Base-by-base conservation (phyloP, 176 grass and related monocot genomes). In the Oryza glaberrima region DNA sequence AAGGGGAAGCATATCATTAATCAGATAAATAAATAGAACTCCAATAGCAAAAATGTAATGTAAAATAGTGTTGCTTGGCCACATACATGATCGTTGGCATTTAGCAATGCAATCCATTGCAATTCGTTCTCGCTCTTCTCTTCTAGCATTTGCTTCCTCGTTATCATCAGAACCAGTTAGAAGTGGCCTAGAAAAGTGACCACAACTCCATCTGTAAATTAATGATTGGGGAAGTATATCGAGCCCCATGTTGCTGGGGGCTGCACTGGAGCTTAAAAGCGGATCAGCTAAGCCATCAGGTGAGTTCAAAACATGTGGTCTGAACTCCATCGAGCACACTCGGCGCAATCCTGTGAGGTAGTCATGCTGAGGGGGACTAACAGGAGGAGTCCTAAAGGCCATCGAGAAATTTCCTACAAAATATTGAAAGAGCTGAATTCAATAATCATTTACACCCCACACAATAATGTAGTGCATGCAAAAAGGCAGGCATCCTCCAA, bases 141-240 rank as follows among this genome's bases (percentile, higher is more conserved):
- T 90, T 92, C 93, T 91, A 85, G 90, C 80, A 87, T 61, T 67
- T 77, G 79, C 65, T 76, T 92, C 96, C 77, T 92, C 96, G n/a
- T 92, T 99, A 67, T 96, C 96, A 70, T 99, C 93, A 89, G 83
- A 79, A 49, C 79, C 69, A 23, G 75, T 90, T 82, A 94, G 85
- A 88, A 99, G 93, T n/a, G 96, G 96, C 83, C 88, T 94, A 49
- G 96, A 92, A 76, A 99, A 99, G 88, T 99, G 96, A 69, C 96
- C 91, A 82, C 96, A 99, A 70, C 96, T 99, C 96, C 96, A 99
- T 75, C 87, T 99, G 85, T 96, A 99, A 73, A 99, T 96, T 85
- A 81, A 89, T 75, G 93, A 96, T 67, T 94, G 93, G 25, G 91
- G 88, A 68, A 88, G 72, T 75, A 91, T 79, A 75, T 82, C 77